Conservation (phyloP, 805 yeast genomes). For the Candida ficus region DNA sequence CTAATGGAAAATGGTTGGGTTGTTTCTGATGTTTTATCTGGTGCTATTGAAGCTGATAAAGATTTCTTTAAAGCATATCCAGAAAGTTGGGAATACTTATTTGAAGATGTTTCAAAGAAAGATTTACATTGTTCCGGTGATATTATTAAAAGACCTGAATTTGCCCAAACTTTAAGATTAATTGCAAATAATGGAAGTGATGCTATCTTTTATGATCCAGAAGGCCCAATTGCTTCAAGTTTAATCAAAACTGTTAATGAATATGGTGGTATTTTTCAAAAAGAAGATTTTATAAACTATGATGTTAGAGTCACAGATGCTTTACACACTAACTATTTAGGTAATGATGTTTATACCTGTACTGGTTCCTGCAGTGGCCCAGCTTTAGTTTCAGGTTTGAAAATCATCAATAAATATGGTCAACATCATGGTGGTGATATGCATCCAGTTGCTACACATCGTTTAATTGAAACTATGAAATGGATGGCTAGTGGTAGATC, state of each 20-base stretch:
- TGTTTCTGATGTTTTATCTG: constrained; percentile 39
- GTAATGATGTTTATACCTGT: constrained; percentile 47
- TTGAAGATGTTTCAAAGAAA: constrained; percentile 27
- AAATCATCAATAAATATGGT: constrained; percentile 48
- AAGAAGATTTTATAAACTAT: constrained; percentile 65
- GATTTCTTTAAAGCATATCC: constrained; percentile 27
- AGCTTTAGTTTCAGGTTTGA: constrained; percentile 71
- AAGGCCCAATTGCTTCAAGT: constrained; percentile 63
- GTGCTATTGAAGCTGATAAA: constrained; percentile 36
- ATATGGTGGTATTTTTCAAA: constrained; percentile 63
- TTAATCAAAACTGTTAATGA: constrained; percentile 45
- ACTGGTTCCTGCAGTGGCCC: constrained; percentile 82
- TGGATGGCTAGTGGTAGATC: constrained; percentile 88
- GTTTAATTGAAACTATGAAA: constrained; percentile 81
- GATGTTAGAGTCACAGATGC: constrained; percentile 39
- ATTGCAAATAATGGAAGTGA: constrained; percentile 76
- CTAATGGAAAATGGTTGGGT: constrained; percentile 62
- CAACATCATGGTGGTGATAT: constrained; percentile 41
- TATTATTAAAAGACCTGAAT: constrained; percentile 46
- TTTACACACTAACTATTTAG: constrained; percentile 36
- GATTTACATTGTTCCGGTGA: constrained; percentile 53
- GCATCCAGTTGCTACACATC: constrained; percentile 48
- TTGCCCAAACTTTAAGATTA: constrained; percentile 61
- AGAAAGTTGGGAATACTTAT: constrained; percentile 54
- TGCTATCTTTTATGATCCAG: constrained; percentile 78